These are phyloP conservation scores for Cyberlindnera sargentensis DNA, from an alignment of 805 yeast species.

Conservation along the genomic window DNA sequence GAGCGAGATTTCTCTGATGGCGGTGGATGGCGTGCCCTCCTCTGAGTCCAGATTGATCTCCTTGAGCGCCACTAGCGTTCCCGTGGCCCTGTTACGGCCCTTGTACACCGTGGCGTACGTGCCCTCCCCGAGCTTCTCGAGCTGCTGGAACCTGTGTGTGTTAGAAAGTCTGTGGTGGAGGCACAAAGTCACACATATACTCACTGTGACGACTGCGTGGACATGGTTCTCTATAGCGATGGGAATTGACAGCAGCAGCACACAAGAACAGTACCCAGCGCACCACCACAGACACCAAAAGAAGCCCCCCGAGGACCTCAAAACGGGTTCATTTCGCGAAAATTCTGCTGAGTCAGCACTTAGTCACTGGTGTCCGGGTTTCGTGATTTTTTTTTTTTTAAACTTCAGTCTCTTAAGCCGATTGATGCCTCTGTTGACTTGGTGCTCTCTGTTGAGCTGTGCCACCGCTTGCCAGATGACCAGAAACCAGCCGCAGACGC, in stretches of 20 bases:
- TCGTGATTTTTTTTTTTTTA: too few species aligned
- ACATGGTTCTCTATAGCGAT: constrained; percentile 6
- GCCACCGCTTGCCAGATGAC: not conserved
- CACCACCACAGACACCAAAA: too few species aligned
- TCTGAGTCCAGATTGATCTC: constrained; percentile 93
- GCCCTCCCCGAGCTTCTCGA: constrained; percentile 89
- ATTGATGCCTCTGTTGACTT: too few species aligned
- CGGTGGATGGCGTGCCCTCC: constrained; percentile 97
- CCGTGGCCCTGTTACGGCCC: constrained; percentile 79
- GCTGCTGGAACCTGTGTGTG: constrained; percentile 27
- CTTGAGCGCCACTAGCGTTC: constrained; percentile 87
- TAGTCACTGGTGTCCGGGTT: too few species aligned
- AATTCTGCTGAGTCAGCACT: not conserved
- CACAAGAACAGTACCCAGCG: too few species aligned
- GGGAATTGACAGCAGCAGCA: too few species aligned
- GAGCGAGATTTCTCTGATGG: constrained; percentile 90
- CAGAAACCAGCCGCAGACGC: constrained; percentile 21
- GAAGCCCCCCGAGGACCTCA: too few species aligned
- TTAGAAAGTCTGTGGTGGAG: constrained; percentile 2
- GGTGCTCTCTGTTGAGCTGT: too few species aligned
- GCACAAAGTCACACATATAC: constrained; percentile 1
- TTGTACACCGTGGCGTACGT: constrained; percentile 99
- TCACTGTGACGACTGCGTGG: constrained; percentile 22
- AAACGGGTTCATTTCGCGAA: not conserved
- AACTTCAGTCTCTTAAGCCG: too few species aligned